Conservation (phyloP, 176 grass and related monocot genomes). For the Cenchrus americanus region DNA sequence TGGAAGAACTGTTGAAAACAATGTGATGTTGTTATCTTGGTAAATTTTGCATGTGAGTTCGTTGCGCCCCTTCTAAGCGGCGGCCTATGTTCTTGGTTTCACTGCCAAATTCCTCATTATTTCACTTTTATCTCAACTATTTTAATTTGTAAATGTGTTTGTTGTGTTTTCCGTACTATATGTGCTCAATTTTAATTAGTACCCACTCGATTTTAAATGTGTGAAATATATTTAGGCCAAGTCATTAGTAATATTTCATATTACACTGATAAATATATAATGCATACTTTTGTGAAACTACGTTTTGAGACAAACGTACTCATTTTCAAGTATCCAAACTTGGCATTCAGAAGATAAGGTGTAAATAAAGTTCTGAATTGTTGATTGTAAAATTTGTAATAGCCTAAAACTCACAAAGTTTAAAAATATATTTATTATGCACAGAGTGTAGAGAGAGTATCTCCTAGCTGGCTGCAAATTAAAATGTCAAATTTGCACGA, state of each 20-base stretch:
- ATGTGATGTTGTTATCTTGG: background rate
- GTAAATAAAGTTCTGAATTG: background rate
- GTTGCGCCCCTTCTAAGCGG: background rate
- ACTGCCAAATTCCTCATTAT: background rate
- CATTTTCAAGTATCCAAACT: background rate
- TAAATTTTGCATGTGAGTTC: background rate
- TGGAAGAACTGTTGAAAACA: background rate
- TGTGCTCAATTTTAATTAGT: background rate
- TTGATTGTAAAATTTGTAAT: background rate
- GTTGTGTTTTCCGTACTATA: background rate
- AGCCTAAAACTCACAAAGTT: background rate
- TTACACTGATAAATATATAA: background rate
- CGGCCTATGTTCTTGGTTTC: background rate
- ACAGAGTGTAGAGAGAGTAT: background rate
- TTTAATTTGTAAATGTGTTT: background rate
- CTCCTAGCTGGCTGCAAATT: background rate
- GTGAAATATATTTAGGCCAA: no score
- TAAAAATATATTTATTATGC: background rate
- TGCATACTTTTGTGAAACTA: background rate
- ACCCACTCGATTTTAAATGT: no score
- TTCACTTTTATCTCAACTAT: background rate
- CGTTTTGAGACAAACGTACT: background rate
- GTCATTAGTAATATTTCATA: no score
- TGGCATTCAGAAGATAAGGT: background rate
- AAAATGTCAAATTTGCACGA: background rate